phyloP scores from a whole-genome alignment of 306 rosid species.

The Begonia loranthoides region DNA sequence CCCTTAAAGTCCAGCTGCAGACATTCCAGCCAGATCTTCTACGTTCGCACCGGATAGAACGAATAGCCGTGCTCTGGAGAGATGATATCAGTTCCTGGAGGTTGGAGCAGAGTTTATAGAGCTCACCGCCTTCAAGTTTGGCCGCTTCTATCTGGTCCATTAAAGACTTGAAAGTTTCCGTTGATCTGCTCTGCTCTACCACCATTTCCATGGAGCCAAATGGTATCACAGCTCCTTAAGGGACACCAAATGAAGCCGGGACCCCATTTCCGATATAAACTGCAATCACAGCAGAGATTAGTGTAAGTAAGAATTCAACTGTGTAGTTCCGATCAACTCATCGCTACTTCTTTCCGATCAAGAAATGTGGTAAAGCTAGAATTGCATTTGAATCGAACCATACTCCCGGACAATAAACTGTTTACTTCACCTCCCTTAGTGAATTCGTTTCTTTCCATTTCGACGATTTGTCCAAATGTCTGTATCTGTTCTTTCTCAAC shows the following conservation, averaged over 20 bases:
- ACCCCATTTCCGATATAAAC: slow-evolving; percentile 67
- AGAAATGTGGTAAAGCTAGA: too few relatives aligned
- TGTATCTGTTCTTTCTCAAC: too few relatives aligned
- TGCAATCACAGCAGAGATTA: slow-evolving; percentile 11
- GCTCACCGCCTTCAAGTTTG: slow-evolving; percentile 53
- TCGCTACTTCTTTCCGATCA: too few relatives aligned
- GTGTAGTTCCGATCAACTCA: too few relatives aligned
- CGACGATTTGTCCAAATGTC: too few relatives aligned
- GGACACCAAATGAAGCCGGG: slow-evolving; percentile 69
- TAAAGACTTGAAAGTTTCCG: slow-evolving; percentile 42
- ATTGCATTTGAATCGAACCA: too few relatives aligned
- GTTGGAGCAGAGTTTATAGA: slow-evolving; percentile 48
- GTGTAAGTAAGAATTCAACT: too few relatives aligned
- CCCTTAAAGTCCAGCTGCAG: slow-evolving; percentile 83
- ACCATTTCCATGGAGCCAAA: slow-evolving; percentile 92
- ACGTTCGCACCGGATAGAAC: slow-evolving; percentile 94
- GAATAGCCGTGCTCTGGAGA: slow-evolving; percentile 46
- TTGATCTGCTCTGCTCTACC: slow-evolving; percentile 45
- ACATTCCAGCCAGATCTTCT: slow-evolving; percentile 95
- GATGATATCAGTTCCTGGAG: slow-evolving; percentile 74
- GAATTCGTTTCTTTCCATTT: too few relatives aligned
- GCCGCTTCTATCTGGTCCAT: slow-evolving; percentile 59
- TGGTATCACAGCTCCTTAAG: slow-evolving; percentile 82
- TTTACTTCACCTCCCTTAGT: too few relatives aligned
- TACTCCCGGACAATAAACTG: too few relatives aligned